Evolutionary conservation across 305 asterid genomes (phyloP).

Genomic region (Plantago lanceolata): DNA sequence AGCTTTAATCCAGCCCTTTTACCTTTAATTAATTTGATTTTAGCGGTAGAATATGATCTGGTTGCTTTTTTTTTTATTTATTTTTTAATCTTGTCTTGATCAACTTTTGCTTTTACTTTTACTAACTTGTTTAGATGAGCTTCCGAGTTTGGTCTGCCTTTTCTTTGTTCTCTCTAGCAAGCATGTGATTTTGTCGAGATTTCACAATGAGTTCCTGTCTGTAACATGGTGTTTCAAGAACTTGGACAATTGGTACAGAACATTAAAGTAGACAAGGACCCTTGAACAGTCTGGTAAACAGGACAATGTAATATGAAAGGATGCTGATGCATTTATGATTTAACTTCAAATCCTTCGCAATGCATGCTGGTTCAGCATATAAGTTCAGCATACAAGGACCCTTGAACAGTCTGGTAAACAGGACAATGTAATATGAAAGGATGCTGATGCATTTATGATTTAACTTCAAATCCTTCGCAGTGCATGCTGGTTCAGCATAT

Average conservation of each 20-base stretch:
- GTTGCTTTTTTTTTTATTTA: background rate
- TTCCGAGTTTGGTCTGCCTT: background rate
- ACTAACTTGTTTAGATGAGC: slow-evolving; percentile 14
- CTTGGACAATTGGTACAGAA: background rate
- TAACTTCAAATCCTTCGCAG: too few relatives aligned
- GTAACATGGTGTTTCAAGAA: background rate
- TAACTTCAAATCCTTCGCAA: too few relatives aligned
- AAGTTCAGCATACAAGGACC: too few relatives aligned
- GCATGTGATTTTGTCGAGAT: slow-evolving; percentile 1
- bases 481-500: too few relatives aligned
- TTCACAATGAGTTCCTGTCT: background rate
- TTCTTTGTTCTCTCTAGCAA: slow-evolving; percentile 14
- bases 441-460: too few relatives aligned
- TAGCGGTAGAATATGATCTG: slow-evolving; percentile 12
- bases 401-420: too few relatives aligned
- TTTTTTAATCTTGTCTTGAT: slow-evolving; percentile 6
- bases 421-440: too few relatives aligned
- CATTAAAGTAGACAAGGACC: background rate
- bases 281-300: too few relatives aligned
- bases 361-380: too few relatives aligned
- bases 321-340: too few relatives aligned
- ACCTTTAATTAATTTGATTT: slow-evolving; percentile 19
- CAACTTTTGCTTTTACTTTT: slow-evolving; percentile 16
- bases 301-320: too few relatives aligned
- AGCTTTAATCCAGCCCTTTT: slow-evolving; percentile 9